These are phyloP conservation scores for Tolypocladium amazonense DNA, from an alignment of 2,329 filamentous ascomycete species.

Conservation along the genomic window DNA sequence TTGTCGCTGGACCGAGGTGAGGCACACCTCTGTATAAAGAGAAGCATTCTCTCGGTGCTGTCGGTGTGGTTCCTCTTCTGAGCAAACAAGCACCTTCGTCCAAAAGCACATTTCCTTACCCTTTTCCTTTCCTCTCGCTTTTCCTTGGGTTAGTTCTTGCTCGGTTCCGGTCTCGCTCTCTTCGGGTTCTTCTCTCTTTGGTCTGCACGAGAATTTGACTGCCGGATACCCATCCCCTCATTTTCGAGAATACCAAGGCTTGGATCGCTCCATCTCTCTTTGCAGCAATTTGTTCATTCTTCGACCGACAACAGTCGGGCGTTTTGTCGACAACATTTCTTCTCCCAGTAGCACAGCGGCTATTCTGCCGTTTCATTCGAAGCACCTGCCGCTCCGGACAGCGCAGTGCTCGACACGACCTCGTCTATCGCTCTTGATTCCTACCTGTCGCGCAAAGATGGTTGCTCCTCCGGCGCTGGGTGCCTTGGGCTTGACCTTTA, in stretches of 20 bases:
- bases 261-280: neutral
- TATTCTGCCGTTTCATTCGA: conserved; percentile 28
- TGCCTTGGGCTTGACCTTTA: conserved; percentile 70
- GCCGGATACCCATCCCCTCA: neutral
- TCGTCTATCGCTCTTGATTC: conserved; percentile 30
- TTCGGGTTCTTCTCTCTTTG: conserved; percentile 10
- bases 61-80: neutral
- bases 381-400: conserved; percentile 30
- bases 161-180: conserved; percentile 12
- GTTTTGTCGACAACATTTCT: conserved; percentile 19
- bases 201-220: neutral
- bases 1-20: neutral
- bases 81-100: neutral
- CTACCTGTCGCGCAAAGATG: conserved; percentile 26
- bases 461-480: conserved; percentile 45
- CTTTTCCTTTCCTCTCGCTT: neutral
- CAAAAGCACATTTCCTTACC: conserved; percentile 2
- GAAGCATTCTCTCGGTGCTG: neutral
- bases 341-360: conserved; percentile 17
- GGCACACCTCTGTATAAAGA: conserved; percentile 1
- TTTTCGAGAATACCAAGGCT: neutral
- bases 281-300: neutral
- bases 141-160: conserved; percentile 4
- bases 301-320: conserved; percentile 1
- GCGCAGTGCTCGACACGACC: conserved; percentile 25